Evolutionary conservation across 495 filamentous ascomycete genomes (phyloP).

Genomic region (Hypoxylon perforatum): DNA sequence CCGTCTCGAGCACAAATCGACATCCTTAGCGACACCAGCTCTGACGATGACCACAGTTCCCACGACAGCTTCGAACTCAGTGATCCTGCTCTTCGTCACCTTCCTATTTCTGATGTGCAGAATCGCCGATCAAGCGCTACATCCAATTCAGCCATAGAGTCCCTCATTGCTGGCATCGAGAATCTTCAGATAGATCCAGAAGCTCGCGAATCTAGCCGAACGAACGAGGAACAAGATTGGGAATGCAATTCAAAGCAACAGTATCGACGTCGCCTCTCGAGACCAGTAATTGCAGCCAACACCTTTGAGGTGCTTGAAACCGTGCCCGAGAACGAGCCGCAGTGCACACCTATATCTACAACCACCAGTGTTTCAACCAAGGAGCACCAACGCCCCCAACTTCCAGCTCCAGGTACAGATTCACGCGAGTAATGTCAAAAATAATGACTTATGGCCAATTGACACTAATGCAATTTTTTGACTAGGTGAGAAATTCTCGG

Average conservation of each 20-base stretch:
- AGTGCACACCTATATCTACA: conserved; percentile 14
- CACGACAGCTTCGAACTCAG: conserved; percentile 36
- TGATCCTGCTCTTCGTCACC: conserved; percentile 43
- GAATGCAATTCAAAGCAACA: conserved; percentile 28
- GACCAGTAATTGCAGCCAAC: conserved; percentile 40
- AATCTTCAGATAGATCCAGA: conserved; percentile 44
- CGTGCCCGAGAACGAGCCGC: conserved; percentile 39
- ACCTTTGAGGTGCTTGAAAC: conserved; percentile 46
- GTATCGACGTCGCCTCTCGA: conserved; percentile 33
- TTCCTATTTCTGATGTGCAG: conserved; percentile 48
- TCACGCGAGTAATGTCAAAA: neutral
- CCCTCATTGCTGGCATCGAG: conserved; percentile 43
- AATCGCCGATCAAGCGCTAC: conserved; percentile 36
- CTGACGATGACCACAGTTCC: conserved; percentile 24
- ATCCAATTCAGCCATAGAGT: conserved; percentile 40
- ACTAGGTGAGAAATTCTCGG: conserved; percentile 34
- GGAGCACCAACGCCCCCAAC: conserved; percentile 24
- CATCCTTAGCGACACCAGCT: conserved; percentile 39
- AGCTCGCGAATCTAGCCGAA: conserved; percentile 15
- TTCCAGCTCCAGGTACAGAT: conserved; percentile 39
- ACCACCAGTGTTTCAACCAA: conserved; percentile 16
- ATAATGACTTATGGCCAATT: neutral
- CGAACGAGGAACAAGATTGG: conserved; percentile 6
- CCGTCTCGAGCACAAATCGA: conserved; percentile 34
- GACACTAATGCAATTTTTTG: conserved; percentile 8